phyloP scores from a whole-genome alignment of 129 eudicot genomes.

The Erigeron canadensis region DNA sequence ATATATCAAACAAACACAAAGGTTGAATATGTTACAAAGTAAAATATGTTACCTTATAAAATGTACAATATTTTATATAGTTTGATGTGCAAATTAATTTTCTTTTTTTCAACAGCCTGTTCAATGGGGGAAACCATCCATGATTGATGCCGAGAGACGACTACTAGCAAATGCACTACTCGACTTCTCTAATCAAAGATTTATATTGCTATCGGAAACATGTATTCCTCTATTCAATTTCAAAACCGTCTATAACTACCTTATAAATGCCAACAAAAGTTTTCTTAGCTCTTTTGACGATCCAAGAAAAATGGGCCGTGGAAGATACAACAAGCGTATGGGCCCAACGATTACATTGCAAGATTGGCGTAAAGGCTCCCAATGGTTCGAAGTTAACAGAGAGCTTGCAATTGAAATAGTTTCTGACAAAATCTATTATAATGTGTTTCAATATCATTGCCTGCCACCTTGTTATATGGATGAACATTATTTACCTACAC shows the following conservation, averaged over 20 bases:
- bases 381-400: slow-evolving; percentile 82
- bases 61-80: too few relatives aligned
- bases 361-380: slow-evolving; percentile 95
- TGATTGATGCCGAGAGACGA: slow-evolving; percentile 91
- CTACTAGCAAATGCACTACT: slow-evolving; percentile 91
- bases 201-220: slow-evolving; percentile 68
- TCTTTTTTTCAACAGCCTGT: slow-evolving; percentile 43
- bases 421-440: slow-evolving; percentile 57
- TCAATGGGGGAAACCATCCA: slow-evolving; percentile 74
- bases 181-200: slow-evolving; percentile 79
- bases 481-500: slow-evolving; percentile 84
- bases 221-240: slow-evolving; percentile 93
- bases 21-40: background rate
- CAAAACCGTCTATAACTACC: slow-evolving; percentile 72
- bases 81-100: too few relatives aligned
- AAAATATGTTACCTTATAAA: background rate
- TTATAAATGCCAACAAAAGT: slow-evolving; percentile 61
- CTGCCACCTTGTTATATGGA: slow-evolving; percentile 96
- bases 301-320: slow-evolving; percentile 73
- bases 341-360: slow-evolving; percentile 54
- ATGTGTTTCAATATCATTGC: slow-evolving; percentile 54
- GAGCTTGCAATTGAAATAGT: slow-evolving; percentile 58
- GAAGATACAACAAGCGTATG: slow-evolving; percentile 87
- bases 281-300: slow-evolving; percentile 72
- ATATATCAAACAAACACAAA: background rate